Base-by-base conservation (phyloP, 495 filamentous ascomycete species). In the Penicillium salamii region DNA sequence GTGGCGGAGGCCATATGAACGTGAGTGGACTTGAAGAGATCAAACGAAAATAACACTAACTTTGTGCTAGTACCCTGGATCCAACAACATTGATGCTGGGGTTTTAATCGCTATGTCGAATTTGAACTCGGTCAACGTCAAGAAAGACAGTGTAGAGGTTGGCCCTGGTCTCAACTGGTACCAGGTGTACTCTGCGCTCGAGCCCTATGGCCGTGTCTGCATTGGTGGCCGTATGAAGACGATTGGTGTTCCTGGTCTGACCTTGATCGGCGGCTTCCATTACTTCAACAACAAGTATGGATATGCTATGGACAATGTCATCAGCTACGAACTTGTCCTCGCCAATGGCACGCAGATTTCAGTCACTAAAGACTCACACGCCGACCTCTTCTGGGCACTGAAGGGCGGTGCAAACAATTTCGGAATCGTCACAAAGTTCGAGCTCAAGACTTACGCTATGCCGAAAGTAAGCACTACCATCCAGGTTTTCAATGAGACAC, bases 351-450 rank as follows among this genome's bases (percentile, higher is more conserved):
- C 55, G 2, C 57, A 62, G 9, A 54, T 70, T 1, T 55, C 53
- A 5, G 68, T 55, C 11, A 62, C 42, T 14, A 42, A 49, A 23
- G 44, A 28, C 5, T 48, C 43, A 0, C 53, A 71, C 44, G 35
- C 31, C 9, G 69, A 72, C 40, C 63, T 75, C 2, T 71, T 62
- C 50, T 68, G 64, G 65, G 66, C 72, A 4, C 42, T 75, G 17
- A 66, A 68, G 39, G 70, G 72, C 9, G 72, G 72, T 1, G 59
- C 58, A 1, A 75, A 70, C 36, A 72, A 73, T 29, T 75, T 64
- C 46, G 73, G 69, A 3, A 55, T 62, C 13, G 57, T 83, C 11
- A 80, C 76, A 0, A 64, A 63, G 12, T 80, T 77, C 34, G 62
- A 68, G 5, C 55, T 81, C 11, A 53, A 67, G 17, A 79, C 76